These are phyloP conservation scores for Tuber indicum DNA, from an alignment of 495 filamentous ascomycete genomes.

Conservation along the genomic window DNA sequence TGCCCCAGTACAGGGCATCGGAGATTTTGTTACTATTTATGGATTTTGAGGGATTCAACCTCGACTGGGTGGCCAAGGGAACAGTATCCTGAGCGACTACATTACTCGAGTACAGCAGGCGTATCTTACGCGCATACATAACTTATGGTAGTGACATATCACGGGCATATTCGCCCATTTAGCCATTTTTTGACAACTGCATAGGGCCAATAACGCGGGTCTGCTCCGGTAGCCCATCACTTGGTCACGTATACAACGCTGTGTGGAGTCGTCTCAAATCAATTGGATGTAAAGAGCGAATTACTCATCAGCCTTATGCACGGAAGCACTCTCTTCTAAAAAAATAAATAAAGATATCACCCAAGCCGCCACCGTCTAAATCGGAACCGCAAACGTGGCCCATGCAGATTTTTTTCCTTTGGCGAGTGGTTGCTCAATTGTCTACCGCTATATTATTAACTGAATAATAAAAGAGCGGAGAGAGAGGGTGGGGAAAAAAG, in stretches of 20 bases:
- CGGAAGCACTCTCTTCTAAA: constrained; percentile 21
- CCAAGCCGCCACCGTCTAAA: constrained; percentile 21
- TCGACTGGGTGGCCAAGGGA: not conserved
- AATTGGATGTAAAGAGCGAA: constrained; percentile 6
- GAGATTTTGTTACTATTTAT: constrained; percentile 1
- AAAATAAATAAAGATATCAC: constrained; percentile 37
- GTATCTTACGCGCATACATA: not conserved
- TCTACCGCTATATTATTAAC: not conserved
- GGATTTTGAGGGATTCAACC: not conserved
- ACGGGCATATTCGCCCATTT: constrained; percentile 10
- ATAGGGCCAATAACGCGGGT: constrained; percentile 15
- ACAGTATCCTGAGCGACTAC: not conserved
- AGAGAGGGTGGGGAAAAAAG: not conserved
- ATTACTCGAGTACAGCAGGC: not conserved
- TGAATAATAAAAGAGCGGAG: not conserved
- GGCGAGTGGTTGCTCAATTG: constrained; percentile 22
- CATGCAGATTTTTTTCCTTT: constrained; percentile 25
- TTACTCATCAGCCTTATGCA: constrained; percentile 36
- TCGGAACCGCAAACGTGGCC: constrained; percentile 30
- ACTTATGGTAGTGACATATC: constrained; percentile 6
- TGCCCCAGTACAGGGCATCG: not conserved
- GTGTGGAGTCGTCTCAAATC: not conserved
- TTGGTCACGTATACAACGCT: constrained; percentile 15
- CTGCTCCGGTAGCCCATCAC: constrained; percentile 9
- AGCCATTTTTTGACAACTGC: constrained; percentile 4